These are phyloP conservation scores for Digitaria exilis DNA, from an alignment of 202 grass and related monocot species.

Conservation along the genomic window DNA sequence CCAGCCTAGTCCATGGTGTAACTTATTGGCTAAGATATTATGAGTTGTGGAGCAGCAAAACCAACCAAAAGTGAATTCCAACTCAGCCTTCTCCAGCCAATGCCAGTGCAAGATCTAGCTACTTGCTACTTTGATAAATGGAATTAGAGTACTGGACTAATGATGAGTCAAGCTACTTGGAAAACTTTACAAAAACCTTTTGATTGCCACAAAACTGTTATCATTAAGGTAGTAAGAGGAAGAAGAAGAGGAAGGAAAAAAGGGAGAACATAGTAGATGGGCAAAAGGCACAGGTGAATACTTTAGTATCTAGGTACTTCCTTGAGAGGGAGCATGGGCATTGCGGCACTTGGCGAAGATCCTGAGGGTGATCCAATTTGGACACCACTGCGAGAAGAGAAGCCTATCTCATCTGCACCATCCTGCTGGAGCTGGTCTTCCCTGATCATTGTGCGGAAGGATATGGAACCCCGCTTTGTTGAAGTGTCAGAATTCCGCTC, in stretches of 20 bases:
- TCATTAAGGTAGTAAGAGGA: constrained; percentile 79
- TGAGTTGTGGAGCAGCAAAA: constrained; percentile 50
- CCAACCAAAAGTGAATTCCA: constrained; percentile 56
- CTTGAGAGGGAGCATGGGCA: constrained; percentile 88
- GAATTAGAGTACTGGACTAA: constrained; percentile 51
- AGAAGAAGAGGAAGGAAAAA: constrained; percentile 30
- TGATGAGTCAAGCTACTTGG: constrained; percentile 49
- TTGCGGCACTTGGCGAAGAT: constrained; percentile 60
- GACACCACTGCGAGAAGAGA: constrained; percentile 47
- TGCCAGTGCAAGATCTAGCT: constrained; percentile 61
- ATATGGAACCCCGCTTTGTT: constrained; percentile 87
- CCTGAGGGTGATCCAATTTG: constrained; percentile 58
- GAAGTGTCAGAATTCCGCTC: constrained; percentile 84
- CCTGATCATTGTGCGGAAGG: constrained; percentile 92
- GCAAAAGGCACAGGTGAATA: constrained; percentile 47
- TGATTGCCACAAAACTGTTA: constrained; percentile 99
- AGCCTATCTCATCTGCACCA: constrained; percentile 43
- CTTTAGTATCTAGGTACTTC: constrained; percentile 85
- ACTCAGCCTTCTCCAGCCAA: constrained; percentile 51
- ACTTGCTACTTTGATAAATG: constrained; percentile 54
- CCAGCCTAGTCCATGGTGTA: constrained; percentile 58
- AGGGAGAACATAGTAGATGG: constrained; percentile 43
- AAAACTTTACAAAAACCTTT: constrained; percentile 97
- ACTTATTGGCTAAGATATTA: constrained; percentile 51
- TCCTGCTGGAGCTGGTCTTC: constrained; percentile 62